These are phyloP conservation scores for Beauveria caledonica DNA, from an alignment of 2,329 filamentous ascomycete genomes.

Conservation along the genomic window DNA sequence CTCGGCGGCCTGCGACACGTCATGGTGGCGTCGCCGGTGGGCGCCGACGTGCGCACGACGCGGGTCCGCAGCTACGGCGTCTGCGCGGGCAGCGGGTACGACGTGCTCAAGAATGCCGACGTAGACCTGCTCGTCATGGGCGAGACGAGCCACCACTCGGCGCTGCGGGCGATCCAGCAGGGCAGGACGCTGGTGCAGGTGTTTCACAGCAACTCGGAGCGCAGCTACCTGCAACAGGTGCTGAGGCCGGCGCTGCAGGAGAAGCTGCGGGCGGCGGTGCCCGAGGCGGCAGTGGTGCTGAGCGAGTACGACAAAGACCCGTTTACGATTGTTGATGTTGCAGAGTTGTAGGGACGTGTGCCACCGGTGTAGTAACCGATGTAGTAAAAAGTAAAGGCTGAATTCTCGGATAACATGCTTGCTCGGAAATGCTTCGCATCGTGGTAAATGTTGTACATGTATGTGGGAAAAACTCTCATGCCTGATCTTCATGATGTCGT, in stretches of 20 bases:
- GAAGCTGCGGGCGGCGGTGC: constrained; percentile 42
- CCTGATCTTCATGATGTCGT: not conserved
- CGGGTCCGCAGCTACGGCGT: constrained; percentile 66
- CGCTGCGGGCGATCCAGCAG: constrained; percentile 74
- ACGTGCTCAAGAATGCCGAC: constrained; percentile 59
- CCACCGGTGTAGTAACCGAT: not conserved
- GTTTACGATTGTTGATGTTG: constrained; percentile 63
- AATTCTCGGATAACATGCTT: not conserved
- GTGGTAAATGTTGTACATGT: not conserved
- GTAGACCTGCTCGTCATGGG: constrained; percentile 85
- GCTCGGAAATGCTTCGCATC: not conserved
- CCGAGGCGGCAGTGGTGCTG: constrained; percentile 56
- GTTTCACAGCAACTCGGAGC: constrained; percentile 90
- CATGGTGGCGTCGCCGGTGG: constrained; percentile 46
- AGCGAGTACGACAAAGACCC: constrained; percentile 82
- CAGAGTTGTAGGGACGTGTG: constrained; percentile 23
- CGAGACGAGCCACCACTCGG: constrained; percentile 89
- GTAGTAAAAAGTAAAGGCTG: not conserved
- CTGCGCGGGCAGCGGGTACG: constrained; percentile 81
- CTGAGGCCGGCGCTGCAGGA: constrained; percentile 58
- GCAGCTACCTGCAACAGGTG: constrained; percentile 67
- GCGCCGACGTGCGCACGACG: constrained; percentile 24
- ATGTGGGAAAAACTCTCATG: not conserved
- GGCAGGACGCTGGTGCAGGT: constrained; percentile 76
- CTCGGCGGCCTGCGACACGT: constrained; percentile 56